Conservation (phyloP, 768 basidiomycete species). For the Boletus tomentosulus region DNA sequence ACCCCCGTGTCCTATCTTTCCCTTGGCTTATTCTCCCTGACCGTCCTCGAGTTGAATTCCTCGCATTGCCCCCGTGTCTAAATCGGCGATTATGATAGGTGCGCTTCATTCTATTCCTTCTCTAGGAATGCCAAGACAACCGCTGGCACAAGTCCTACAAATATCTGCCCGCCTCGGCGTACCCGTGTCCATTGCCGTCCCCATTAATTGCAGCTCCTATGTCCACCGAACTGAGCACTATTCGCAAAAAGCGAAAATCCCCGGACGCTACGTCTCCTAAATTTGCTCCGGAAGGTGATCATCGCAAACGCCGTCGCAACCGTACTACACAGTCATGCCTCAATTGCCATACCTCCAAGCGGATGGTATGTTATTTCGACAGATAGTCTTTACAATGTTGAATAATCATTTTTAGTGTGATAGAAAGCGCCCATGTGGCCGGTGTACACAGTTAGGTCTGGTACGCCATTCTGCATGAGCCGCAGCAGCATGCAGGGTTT, state of each 20-base stretch:
- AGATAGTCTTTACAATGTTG: neutral
- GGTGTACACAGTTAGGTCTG: slow-evolving; percentile 41
- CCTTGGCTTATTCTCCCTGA: slow-evolving; percentile 11
- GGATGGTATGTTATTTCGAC: slow-evolving; percentile 48
- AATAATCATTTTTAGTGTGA: slow-evolving; percentile 35
- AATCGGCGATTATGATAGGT: slow-evolving; percentile 10
- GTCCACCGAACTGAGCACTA: slow-evolving; percentile 24
- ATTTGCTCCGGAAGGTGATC: slow-evolving; percentile 44
- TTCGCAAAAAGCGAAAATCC: slow-evolving; percentile 31
- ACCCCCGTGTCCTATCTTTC: slow-evolving; percentile 8
- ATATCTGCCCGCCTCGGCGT: slow-evolving; percentile 17
- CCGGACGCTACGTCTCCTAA: slow-evolving; percentile 24
- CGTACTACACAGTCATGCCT: slow-evolving; percentile 71
- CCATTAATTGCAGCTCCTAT: slow-evolving; percentile 14
- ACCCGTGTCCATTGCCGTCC: slow-evolving; percentile 1
- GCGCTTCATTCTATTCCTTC: neutral
- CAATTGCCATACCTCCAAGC: slow-evolving; percentile 69
- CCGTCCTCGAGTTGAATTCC: neutral
- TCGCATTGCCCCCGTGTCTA: slow-evolving; percentile 11
- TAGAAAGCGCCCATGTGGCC: slow-evolving; percentile 44
- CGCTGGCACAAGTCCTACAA: slow-evolving; percentile 19
- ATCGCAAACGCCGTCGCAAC: slow-evolving; percentile 62
- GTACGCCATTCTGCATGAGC: slow-evolving; percentile 30
- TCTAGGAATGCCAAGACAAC: slow-evolving; percentile 21
- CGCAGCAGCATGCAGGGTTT: slow-evolving; percentile 13